Percentiles rank a stretch among this genome's conserved stretches.
Conservation (phyloP, 2,329 filamentous ascomycete species). For the Ceratocystis smalleyi region DNA sequence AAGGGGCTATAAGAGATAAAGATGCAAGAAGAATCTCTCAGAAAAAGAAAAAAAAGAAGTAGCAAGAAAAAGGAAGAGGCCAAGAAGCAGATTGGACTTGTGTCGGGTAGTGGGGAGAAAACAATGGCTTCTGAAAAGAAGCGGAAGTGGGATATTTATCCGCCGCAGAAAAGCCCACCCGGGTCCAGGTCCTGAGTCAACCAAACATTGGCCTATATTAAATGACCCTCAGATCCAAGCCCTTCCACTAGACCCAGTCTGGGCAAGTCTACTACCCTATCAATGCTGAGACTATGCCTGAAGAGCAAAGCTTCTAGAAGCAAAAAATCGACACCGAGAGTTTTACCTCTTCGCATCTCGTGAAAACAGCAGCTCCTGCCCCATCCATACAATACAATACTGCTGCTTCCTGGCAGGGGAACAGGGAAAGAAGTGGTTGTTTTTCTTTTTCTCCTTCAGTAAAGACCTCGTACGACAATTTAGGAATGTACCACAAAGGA, state of each 20-base stretch:
- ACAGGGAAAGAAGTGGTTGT: no score
- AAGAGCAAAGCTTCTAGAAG: slow-evolving; percentile 1
- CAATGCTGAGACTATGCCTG: not conserved
- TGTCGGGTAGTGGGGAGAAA: not conserved
- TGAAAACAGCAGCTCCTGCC: not conserved
- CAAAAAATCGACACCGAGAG: not conserved
- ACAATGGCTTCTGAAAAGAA: not conserved
- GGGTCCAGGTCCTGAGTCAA: not conserved
- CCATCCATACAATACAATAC: no score
- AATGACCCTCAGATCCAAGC: not conserved
- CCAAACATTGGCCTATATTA: slow-evolving; percentile 4
- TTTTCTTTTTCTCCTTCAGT: no score
- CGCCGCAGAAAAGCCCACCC: not conserved
- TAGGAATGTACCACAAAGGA: slow-evolving; percentile 9
- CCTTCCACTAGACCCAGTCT: slow-evolving; percentile 9
- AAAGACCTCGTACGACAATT: not conserved
- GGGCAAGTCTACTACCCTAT: slow-evolving; percentile 2
- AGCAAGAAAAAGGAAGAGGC: not conserved
- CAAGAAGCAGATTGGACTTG: not conserved
- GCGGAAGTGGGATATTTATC: slow-evolving; percentile 1
- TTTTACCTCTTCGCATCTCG: not conserved
- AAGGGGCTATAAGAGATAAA: not conserved
- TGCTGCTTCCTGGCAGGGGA: no score
- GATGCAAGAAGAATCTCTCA: not conserved
- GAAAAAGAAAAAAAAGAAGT: not conserved